These are phyloP conservation scores for Starmerella gropengiesseri DNA, from an alignment of 805 yeast genomes.

Conservation along the genomic window DNA sequence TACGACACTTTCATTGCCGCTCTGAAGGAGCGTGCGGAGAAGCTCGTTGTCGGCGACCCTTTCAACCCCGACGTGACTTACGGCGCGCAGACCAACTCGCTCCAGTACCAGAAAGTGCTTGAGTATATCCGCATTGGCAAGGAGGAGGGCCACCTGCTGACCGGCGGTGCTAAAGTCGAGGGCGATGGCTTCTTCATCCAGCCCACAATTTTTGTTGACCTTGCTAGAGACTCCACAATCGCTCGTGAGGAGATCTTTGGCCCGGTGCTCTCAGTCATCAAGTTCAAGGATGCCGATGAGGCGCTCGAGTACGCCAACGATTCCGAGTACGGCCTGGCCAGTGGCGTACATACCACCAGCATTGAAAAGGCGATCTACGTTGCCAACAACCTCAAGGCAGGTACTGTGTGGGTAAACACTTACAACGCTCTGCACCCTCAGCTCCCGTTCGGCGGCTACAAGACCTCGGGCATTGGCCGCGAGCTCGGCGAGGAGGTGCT, in stretches of 20 bases:
- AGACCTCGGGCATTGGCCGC: slow-evolving; percentile 69
- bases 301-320: slow-evolving; percentile 60
- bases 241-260: slow-evolving; percentile 80
- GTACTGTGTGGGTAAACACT: slow-evolving; percentile 59
- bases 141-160: slow-evolving; percentile 61
- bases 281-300: slow-evolving; percentile 56
- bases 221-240: slow-evolving; percentile 50
- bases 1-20: slow-evolving; percentile 61
- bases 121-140: slow-evolving; percentile 65
- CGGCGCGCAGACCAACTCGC: slow-evolving; percentile 81
- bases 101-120: slow-evolving; percentile 66
- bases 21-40: slow-evolving; percentile 43
- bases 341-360: slow-evolving; percentile 65
- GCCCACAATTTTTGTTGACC: slow-evolving; percentile 70
- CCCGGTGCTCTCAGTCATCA: slow-evolving; percentile 64
- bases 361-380: slow-evolving; percentile 53
- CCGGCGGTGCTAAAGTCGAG: slow-evolving; percentile 56
- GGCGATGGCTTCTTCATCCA: slow-evolving; percentile 54
- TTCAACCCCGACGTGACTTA: slow-evolving; percentile 62
- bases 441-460: slow-evolving; percentile 75
- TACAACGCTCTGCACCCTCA: slow-evolving; percentile 53
- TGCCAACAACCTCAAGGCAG: slow-evolving; percentile 52
- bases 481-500: slow-evolving; percentile 71
- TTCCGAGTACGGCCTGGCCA: slow-evolving; percentile 69
- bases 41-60: slow-evolving; percentile 61